phyloP scores from a whole-genome alignment of 129 eudicot species.

The Sambucus nigra region DNA sequence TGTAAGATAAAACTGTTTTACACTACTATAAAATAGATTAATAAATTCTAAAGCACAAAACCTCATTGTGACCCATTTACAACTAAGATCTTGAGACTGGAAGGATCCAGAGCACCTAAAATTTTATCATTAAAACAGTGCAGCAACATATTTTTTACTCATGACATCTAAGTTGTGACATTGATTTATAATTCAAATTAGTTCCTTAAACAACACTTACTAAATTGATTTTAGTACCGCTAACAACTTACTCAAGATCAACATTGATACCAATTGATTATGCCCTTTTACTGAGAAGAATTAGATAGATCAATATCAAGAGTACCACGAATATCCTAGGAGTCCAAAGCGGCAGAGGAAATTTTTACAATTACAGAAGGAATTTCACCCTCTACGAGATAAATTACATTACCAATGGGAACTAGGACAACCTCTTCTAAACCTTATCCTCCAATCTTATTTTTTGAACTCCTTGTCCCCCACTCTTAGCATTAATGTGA shows the following conservation, averaged over 20 bases:
- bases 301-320: constrained; percentile 26
- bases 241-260: constrained; percentile 27
- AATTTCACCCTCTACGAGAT: constrained; percentile 68
- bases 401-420: constrained; percentile 92
- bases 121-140: too few relatives aligned
- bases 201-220: too few relatives aligned
- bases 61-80: too few relatives aligned
- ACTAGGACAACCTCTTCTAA: constrained; percentile 83
- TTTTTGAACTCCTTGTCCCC: constrained; percentile 91
- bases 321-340: constrained; percentile 73
- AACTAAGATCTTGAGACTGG: too few relatives aligned
- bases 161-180: not conserved
- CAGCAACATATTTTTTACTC: too few relatives aligned
- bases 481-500: constrained; percentile 75
- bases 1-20: too few relatives aligned
- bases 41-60: too few relatives aligned
- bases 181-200: not conserved
- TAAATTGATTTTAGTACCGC: too few relatives aligned
- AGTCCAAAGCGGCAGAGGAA: constrained; percentile 39
- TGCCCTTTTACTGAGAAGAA: constrained; percentile 15
- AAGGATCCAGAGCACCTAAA: too few relatives aligned
- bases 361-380: constrained; percentile 47
- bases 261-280: too few relatives aligned
- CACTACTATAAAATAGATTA: too few relatives aligned
- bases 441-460: constrained; percentile 89